Conservation (phyloP, 768 basidiomycete genomes). For the Cystobasidium ongulense region DNA sequence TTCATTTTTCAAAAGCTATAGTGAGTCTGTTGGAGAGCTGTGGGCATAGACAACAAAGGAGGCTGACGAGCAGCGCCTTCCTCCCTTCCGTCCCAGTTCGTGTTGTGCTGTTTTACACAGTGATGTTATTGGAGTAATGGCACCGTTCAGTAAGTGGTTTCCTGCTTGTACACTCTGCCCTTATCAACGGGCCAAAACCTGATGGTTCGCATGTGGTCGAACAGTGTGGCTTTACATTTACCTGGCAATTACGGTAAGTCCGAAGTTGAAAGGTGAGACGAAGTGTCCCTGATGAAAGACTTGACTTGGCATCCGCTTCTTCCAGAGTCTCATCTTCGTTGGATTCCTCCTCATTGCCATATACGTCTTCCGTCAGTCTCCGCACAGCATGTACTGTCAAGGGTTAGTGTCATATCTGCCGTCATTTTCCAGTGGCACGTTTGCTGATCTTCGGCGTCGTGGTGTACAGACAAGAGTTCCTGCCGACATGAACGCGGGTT, state of each 20-base stretch:
- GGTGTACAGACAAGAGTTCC: not conserved
- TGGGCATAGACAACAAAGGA: not conserved
- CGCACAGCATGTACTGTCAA: conserved; percentile 31
- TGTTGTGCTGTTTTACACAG: conserved; percentile 7
- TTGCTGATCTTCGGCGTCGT: too few species aligned
- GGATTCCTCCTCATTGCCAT: conserved; percentile 5
- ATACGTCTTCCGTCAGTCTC: conserved; percentile 25
- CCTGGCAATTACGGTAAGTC: conserved; percentile 12
- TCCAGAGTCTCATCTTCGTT: conserved; percentile 8
- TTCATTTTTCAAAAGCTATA: conserved; percentile 21
- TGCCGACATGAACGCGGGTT: too few species aligned
- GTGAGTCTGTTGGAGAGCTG: not conserved
- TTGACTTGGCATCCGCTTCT: not conserved
- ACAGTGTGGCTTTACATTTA: conserved; percentile 26
- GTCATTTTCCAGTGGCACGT: not conserved
- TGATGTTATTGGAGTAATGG: not conserved
- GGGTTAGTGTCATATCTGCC: not conserved
- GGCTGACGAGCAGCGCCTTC: not conserved
- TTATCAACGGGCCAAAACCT: not conserved
- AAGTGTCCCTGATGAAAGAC: not conserved
- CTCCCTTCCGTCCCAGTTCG: not conserved
- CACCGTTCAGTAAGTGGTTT: not conserved
- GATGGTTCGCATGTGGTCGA: not conserved
- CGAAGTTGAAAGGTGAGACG: not conserved
- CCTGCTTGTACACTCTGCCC: not conserved